Percentiles rank a stretch among this genome's conserved stretches.
Evolutionary conservation across 2,329 filamentous ascomycete genomes (phyloP).

Genomic region (Penicillium sumatraense): DNA sequence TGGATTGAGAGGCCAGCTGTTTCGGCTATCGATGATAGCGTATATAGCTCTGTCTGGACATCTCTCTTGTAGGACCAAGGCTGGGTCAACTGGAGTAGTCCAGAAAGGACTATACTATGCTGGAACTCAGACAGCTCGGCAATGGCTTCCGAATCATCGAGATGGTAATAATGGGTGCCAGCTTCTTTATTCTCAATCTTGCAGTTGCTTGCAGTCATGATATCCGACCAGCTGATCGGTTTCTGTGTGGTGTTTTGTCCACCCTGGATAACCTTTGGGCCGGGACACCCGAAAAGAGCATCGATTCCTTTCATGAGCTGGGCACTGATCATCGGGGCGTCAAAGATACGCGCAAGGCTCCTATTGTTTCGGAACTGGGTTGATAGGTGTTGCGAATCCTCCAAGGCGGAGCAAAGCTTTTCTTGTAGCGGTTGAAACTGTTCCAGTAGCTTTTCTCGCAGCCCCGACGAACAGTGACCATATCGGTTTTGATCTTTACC

Average conservation of each 20-base stretch:
- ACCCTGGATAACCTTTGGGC: not conserved
- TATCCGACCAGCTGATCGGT: not conserved
- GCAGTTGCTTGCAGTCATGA: not conserved
- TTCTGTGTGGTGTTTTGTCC: not conserved
- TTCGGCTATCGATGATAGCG: not conserved
- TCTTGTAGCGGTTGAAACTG: not conserved
- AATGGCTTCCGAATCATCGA: not conserved
- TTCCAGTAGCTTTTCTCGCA: not conserved
- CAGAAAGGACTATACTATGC: not conserved
- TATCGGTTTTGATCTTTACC: too few species aligned
- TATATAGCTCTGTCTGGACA: constrained; percentile 1
- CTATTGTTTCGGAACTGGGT: not conserved
- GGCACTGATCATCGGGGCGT: not conserved
- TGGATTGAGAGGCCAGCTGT: not conserved
- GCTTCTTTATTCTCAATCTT: not conserved
- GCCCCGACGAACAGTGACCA: too few species aligned
- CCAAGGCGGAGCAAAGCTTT: not conserved
- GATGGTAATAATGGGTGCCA: not conserved
- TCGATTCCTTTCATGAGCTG: not conserved
- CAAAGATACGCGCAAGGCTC: not conserved
- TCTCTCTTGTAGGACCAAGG: constrained; percentile 1
- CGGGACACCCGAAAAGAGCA: not conserved
- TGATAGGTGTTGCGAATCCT: not conserved
- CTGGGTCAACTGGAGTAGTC: not conserved
- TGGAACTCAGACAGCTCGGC: not conserved